Evolutionary conservation across 1,139 yeast species (phyloP).

Genomic region (Suhomyces bribrorum): DNA sequence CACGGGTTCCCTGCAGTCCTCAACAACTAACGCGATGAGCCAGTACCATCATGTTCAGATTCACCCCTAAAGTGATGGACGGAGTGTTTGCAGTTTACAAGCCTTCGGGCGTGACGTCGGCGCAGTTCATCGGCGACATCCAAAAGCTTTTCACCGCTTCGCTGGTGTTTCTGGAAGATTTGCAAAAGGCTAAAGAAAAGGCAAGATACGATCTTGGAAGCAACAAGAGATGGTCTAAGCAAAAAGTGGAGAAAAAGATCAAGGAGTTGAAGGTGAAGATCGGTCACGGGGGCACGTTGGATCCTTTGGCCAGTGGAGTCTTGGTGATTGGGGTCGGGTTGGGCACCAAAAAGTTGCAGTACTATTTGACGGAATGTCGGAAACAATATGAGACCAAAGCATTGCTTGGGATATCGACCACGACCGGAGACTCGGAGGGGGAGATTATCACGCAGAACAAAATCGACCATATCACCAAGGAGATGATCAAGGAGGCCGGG

Average conservation of each 20-base stretch:
- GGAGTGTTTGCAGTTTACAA: slow-evolving; percentile 94
- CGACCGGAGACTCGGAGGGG: slow-evolving; percentile 94
- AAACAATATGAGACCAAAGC: slow-evolving; percentile 85
- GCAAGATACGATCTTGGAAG: slow-evolving; percentile 38
- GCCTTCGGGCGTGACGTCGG: slow-evolving; percentile 83
- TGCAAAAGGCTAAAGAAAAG: slow-evolving; percentile 41
- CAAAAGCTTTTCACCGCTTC: slow-evolving; percentile 66
- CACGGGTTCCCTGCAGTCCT: slow-evolving; percentile 2
- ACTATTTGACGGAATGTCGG: slow-evolving; percentile 68
- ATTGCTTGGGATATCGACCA: slow-evolving; percentile 84
- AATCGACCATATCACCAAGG: slow-evolving; percentile 58
- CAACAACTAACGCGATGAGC: slow-evolving; percentile 4
- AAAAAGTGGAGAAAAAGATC: slow-evolving; percentile 47
- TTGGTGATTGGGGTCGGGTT: slow-evolving; percentile 85
- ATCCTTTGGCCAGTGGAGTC: slow-evolving; percentile 93
- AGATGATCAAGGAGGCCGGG: slow-evolving; percentile 50
- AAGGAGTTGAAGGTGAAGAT: slow-evolving; percentile 70
- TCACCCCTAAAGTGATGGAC: slow-evolving; percentile 49
- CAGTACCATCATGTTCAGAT: slow-evolving; percentile 9
- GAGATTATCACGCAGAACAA: slow-evolving; percentile 63
- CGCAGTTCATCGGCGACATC: slow-evolving; percentile 65
- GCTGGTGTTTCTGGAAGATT: slow-evolving; percentile 55
- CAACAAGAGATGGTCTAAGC: slow-evolving; percentile 50
- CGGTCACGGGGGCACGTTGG: slow-evolving; percentile 98
- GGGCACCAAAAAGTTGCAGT: slow-evolving; percentile 81